Evolutionary conservation across 331 rosid genomes (phyloP).

Genomic region (Malus hybrid): DNA sequence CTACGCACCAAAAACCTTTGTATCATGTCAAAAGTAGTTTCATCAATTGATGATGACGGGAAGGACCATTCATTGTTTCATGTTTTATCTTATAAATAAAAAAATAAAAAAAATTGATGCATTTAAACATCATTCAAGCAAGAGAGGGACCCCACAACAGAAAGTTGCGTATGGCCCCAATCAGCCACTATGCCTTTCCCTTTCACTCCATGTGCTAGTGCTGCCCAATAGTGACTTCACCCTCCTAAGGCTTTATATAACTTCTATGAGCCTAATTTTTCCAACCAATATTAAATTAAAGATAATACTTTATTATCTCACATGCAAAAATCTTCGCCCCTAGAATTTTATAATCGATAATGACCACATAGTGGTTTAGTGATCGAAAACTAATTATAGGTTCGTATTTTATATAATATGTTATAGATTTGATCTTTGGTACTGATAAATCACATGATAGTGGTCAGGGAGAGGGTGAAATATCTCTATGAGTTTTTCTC

Average conservation of each 20-base stretch:
- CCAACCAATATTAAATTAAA: neutral
- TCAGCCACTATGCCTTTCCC: neutral
- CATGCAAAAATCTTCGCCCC: no score
- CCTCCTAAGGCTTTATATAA: neutral
- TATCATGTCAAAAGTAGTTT: no score
- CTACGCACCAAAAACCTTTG: no score
- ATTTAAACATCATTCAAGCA: neutral
- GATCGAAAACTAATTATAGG: no score
- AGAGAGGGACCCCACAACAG: neutral
- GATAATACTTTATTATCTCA: no score
- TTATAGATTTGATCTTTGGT: rapidly evolving
- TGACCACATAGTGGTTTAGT: no score
- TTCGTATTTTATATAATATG: no score
- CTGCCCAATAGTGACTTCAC: conserved; percentile 21
- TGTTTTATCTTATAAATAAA: no score
- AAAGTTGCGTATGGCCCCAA: neutral
- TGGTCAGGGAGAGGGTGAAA: rapidly evolving
- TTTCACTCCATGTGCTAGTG: conserved; percentile 41
- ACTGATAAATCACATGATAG: rapidly evolving
- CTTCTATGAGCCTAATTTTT: neutral
- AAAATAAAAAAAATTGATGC: neutral
- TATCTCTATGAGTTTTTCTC: no score
- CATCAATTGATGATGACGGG: no score
- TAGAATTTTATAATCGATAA: no score
- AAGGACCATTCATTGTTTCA: no score